Evolutionary conservation across 495 filamentous ascomycete genomes (phyloP).

Genomic region (Trypethelium eluteriae): DNA sequence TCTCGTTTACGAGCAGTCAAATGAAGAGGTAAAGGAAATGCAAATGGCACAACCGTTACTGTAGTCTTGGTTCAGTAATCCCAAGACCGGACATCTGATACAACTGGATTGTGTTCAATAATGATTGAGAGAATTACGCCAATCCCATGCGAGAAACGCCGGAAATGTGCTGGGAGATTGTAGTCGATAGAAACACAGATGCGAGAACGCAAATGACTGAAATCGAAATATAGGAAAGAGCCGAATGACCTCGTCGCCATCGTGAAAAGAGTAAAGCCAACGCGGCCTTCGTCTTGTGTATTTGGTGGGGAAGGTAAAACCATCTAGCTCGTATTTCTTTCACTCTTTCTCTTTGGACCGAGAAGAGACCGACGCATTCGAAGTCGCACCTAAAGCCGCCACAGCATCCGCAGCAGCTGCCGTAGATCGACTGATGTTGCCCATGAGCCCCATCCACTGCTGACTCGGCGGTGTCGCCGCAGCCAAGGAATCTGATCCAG

Average conservation of each 20-base stretch:
- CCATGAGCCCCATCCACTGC: background rate
- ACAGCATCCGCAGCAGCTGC: background rate
- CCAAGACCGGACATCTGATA: background rate
- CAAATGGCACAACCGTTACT: background rate
- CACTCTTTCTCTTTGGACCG: background rate
- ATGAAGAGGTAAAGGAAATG: background rate
- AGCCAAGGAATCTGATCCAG: background rate
- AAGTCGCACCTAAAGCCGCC: background rate
- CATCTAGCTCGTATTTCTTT: background rate
- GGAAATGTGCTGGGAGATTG: background rate
- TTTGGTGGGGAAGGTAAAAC: background rate
- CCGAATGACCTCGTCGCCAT: background rate
- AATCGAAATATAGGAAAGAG: background rate
- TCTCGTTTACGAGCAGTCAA: background rate
- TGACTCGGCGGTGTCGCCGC: slow-evolving; percentile 2
- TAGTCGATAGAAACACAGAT: background rate
- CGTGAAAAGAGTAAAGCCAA: background rate
- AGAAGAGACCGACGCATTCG: background rate
- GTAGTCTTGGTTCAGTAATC: background rate
- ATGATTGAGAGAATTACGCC: background rate
- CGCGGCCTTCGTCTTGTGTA: background rate
- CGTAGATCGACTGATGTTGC: background rate
- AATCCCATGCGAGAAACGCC: slow-evolving; percentile 4
- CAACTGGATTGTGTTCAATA: background rate
- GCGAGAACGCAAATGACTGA: background rate